phyloP scores from a whole-genome alignment of 2,329 filamentous ascomycete species.

The Pseudogymnoascus sp. region DNA sequence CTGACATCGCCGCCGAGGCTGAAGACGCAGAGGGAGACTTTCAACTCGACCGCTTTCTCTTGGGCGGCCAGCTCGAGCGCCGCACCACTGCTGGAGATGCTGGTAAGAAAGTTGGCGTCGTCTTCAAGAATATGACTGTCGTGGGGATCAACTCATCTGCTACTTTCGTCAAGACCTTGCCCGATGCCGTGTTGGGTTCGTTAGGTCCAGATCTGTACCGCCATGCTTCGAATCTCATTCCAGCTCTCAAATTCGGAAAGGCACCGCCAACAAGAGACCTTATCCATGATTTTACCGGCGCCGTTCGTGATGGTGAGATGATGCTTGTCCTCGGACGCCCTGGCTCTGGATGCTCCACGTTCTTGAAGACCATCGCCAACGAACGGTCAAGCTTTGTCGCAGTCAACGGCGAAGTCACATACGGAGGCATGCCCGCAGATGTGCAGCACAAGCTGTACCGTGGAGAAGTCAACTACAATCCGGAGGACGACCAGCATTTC shows the following conservation, averaged over 20 bases:
- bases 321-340: conserved; percentile 66
- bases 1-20: conserved; percentile 17
- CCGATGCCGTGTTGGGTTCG: conserved; percentile 66
- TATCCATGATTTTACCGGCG: conserved; percentile 60
- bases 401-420: conserved; percentile 62
- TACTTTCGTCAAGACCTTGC: conserved; percentile 63
- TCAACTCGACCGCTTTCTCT: conserved; percentile 61
- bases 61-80: conserved; percentile 69
- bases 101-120: conserved; percentile 68
- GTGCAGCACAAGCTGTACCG: conserved; percentile 62
- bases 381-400: conserved; percentile 56
- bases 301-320: conserved; percentile 63
- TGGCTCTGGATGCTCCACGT: conserved; percentile 68
- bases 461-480: conserved; percentile 72
- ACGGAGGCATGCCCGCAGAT: conserved; percentile 62
- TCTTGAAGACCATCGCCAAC: conserved; percentile 69
- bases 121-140: conserved; percentile 70
- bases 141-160: conserved; percentile 61
- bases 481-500: conserved; percentile 70
- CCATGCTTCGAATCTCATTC: conserved; percentile 38
- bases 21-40: conserved; percentile 53
- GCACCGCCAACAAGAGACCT: conserved; percentile 32
- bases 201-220: conserved; percentile 74
- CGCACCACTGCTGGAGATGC: conserved; percentile 54
- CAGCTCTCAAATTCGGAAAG: conserved; percentile 20